Evolutionary conservation across 495 filamentous ascomycete species (phyloP).

Genomic region (Bacidia rubella): DNA sequence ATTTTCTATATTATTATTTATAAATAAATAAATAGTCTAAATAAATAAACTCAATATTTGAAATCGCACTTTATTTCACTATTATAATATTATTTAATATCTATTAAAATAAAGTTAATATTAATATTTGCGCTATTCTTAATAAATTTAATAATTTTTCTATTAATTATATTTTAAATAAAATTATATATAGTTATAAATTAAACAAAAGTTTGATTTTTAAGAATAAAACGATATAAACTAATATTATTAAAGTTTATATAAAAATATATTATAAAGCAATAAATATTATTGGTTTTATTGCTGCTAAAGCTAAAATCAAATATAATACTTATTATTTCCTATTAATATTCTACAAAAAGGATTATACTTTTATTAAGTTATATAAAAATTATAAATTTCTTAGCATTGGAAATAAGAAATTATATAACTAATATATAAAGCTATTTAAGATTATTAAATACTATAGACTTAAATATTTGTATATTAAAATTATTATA

Average conservation of each 20-base stretch:
- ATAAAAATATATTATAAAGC: background rate
- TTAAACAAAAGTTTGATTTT: background rate
- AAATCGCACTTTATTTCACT: constrained; percentile 1
- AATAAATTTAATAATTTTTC: background rate
- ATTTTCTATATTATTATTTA: background rate
- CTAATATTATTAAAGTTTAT: background rate
- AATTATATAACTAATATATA: background rate
- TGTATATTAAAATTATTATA: background rate
- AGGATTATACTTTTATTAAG: background rate
- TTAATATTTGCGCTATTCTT: background rate
- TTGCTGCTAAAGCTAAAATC: background rate
- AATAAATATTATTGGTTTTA: background rate
- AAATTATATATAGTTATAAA: constrained; percentile 2
- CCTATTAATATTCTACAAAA: background rate
- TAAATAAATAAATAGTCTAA: background rate
- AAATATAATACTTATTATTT: background rate
- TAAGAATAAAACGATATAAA: background rate
- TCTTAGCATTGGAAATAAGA: background rate
- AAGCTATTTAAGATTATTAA: background rate
- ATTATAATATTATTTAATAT: background rate
- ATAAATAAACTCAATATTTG: constrained; percentile 2
- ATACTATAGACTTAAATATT: background rate
- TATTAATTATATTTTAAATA: constrained; percentile 1
- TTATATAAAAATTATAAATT: background rate
- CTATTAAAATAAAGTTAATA: background rate